Evolutionary conservation across 2,329 filamentous ascomycete species (phyloP).

Genomic region (Thermomyces lanuginosus): DNA sequence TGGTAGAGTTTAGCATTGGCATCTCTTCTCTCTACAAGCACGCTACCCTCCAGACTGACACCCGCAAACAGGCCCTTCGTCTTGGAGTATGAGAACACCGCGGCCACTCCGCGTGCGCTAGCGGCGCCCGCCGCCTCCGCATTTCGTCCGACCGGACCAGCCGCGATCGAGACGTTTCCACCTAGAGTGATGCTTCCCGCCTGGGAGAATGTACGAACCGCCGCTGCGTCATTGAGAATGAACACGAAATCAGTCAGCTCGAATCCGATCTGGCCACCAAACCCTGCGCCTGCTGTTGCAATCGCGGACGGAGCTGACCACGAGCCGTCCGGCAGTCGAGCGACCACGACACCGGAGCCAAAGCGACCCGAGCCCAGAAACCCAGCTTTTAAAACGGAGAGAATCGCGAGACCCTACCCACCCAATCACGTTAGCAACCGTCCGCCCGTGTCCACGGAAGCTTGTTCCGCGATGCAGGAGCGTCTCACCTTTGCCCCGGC

Average conservation of each 20-base stretch:
- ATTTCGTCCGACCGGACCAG: slow-evolving; percentile 83
- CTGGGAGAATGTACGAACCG: slow-evolving; percentile 88
- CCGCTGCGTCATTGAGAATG: slow-evolving; percentile 80
- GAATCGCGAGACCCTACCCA: slow-evolving; percentile 31
- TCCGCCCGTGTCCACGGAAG: background rate
- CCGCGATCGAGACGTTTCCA: slow-evolving; percentile 90
- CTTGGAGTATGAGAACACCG: slow-evolving; percentile 93
- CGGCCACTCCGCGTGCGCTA: slow-evolving; percentile 73
- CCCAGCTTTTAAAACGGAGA: slow-evolving; percentile 35
- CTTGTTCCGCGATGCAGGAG: background rate
- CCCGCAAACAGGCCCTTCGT: slow-evolving; percentile 95
- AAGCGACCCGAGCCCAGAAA: slow-evolving; percentile 36
- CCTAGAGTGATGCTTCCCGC: slow-evolving; percentile 80
- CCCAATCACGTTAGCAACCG: slow-evolving; percentile 3
- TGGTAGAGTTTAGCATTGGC: slow-evolving; percentile 96
- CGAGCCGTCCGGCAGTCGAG: slow-evolving; percentile 31
- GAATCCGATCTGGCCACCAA: slow-evolving; percentile 36
- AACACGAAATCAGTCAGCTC: slow-evolving; percentile 64
- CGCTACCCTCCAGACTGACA: slow-evolving; percentile 83
- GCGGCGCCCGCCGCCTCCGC: slow-evolving; percentile 91
- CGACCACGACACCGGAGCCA: slow-evolving; percentile 34
- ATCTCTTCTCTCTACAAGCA: slow-evolving; percentile 84
- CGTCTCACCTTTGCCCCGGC: slow-evolving; percentile 66
- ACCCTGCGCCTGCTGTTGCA: slow-evolving; percentile 32
- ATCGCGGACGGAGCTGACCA: slow-evolving; percentile 37